Conservation (phyloP, 306 rosid species). For the Quercus mongolica region DNA sequence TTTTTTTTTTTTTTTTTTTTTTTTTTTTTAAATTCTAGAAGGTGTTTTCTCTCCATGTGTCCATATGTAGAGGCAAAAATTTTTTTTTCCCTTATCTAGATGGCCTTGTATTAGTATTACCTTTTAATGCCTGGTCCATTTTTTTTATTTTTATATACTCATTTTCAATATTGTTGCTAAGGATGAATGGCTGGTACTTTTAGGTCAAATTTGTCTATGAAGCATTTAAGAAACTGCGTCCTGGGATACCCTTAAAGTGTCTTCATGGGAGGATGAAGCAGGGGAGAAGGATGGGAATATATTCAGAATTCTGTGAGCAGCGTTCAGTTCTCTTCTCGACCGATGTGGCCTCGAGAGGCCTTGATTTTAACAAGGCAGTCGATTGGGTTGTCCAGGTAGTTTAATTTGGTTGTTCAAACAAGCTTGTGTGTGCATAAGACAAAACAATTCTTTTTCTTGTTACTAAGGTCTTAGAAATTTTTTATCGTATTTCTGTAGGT, state of each 20-base stretch:
- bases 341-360: constrained; percentile 93
- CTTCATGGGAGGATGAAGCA: constrained; percentile 93
- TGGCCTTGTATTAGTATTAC: constrained; percentile 1
- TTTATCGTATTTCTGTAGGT: constrained; percentile 41
- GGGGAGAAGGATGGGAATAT: constrained; percentile 75
- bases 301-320: constrained; percentile 68
- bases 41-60: neutral
- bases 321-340: constrained; percentile 84
- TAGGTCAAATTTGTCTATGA: constrained; percentile 83
- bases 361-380: constrained; percentile 89
- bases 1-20: too few species aligned
- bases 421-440: neutral
- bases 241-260: constrained; percentile 86
- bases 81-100: neutral
- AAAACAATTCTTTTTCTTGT: neutral
- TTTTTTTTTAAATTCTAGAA: constrained; percentile 6
- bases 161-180: constrained; percentile 1
- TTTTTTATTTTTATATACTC: constrained; percentile 3
- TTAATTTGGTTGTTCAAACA: constrained; percentile 10
- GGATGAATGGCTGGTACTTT: constrained; percentile 6
- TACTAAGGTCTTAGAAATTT: constrained; percentile 3
- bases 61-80: neutral
- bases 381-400: constrained; percentile 98
- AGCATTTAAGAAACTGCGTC: constrained; percentile 86
- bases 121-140: neutral